Percentiles rank a stretch among this genome's conserved stretches.
Conservation (phyloP, 768 basidiomycete genomes). For the Boletus reticulatus region DNA sequence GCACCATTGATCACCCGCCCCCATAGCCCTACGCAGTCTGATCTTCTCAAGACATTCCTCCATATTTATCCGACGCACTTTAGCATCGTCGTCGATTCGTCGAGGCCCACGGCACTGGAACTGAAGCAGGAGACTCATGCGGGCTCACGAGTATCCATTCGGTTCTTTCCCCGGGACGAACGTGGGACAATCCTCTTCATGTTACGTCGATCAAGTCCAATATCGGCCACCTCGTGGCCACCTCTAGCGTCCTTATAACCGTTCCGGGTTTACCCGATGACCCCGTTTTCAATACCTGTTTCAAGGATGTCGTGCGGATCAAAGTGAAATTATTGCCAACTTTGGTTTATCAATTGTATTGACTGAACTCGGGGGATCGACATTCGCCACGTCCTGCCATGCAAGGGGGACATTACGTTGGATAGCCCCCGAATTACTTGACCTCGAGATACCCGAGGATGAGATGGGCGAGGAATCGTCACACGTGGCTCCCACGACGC, state of each 20-base stretch:
- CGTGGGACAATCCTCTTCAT: slow-evolving; percentile 50
- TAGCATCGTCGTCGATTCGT: no score
- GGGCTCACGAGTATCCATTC: slow-evolving; percentile 63
- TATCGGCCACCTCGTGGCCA: slow-evolving; percentile 73
- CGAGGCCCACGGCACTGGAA: slow-evolving; percentile 76
- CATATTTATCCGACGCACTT: slow-evolving; percentile 46
- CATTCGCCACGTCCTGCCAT: slow-evolving; percentile 19
- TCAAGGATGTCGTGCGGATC: slow-evolving; percentile 31
- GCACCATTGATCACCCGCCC: slow-evolving; percentile 73
- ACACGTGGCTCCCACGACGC: not conserved
- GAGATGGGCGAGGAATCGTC: not conserved
- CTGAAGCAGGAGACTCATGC: slow-evolving; percentile 65
- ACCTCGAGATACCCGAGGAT: not conserved
- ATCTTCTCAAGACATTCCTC: slow-evolving; percentile 52
- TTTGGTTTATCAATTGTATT: slow-evolving; percentile 39
- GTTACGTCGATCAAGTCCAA: slow-evolving; percentile 72
- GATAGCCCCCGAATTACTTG: slow-evolving; percentile 29
- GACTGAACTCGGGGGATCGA: slow-evolving; percentile 22
- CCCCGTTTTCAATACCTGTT: no score
- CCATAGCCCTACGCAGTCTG: slow-evolving; percentile 57
- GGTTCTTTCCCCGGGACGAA: slow-evolving; percentile 46
- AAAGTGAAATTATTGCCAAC: slow-evolving; percentile 47
- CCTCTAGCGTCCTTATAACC: slow-evolving; percentile 50
- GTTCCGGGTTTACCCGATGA: no score
- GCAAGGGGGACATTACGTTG: slow-evolving; percentile 42